These are phyloP conservation scores for Fraxinus floribunda DNA, from an alignment of 305 asterid genomes.

Conservation along the genomic window DNA sequence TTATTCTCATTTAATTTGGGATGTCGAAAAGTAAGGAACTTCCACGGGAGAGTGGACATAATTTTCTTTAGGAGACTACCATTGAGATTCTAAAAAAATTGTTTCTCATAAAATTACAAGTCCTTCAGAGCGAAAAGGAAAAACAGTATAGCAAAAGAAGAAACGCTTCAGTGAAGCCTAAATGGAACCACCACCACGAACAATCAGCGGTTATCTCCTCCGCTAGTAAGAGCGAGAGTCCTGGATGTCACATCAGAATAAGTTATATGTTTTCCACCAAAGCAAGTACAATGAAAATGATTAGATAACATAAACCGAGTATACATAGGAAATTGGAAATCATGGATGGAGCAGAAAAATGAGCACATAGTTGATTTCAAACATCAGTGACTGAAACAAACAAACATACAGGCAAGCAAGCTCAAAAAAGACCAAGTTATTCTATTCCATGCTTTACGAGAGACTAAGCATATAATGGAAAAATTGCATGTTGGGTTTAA, in stretches of 20 bases:
- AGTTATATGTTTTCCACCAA: slow-evolving; percentile 10
- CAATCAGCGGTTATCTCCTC: slow-evolving; percentile 48
- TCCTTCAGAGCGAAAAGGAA: slow-evolving; percentile 21
- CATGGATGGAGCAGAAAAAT: neutral
- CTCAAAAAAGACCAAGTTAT: neutral
- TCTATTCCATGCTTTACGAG: neutral
- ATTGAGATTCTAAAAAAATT: neutral
- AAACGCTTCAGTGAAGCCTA: slow-evolving; percentile 19
- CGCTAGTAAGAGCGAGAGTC: slow-evolving; percentile 43
- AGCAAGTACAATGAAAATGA: neutral
- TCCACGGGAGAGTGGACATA: slow-evolving; percentile 10
- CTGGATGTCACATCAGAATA: slow-evolving; percentile 37
- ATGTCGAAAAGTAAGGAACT: slow-evolving; percentile 10
- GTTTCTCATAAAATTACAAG: slow-evolving; percentile 26
- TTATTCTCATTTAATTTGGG: slow-evolving; percentile 19
- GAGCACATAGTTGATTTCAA: neutral
- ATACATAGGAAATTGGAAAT: neutral
- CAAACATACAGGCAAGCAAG: neutral
- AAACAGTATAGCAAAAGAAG: slow-evolving; percentile 24
- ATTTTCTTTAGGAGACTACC: slow-evolving; percentile 7
- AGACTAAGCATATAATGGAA: neutral
- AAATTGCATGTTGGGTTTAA: neutral
- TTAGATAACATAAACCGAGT: neutral
- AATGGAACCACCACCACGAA: slow-evolving; percentile 27
- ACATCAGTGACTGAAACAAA: neutral